A percentile compares a stretch with the other conserved stretches of the same genome.
These are phyloP conservation scores for Aspergillus tanneri DNA, from an alignment of 2,329 filamentous ascomycete genomes.

Conservation along the genomic window DNA sequence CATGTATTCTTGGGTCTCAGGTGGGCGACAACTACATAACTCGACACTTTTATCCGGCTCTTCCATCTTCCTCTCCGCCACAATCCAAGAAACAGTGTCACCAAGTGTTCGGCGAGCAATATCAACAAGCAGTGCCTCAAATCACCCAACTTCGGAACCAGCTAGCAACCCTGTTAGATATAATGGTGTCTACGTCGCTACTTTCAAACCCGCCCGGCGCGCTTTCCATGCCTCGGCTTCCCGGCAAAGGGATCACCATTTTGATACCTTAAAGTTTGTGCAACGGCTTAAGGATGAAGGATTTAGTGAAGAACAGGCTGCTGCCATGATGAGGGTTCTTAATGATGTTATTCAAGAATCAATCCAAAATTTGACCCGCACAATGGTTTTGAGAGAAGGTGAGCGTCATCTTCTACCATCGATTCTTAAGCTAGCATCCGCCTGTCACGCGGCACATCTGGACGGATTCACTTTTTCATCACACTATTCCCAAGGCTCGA, in stretches of 20 bases:
- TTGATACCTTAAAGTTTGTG: constrained; percentile 97
- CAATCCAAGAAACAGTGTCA: constrained; percentile 13
- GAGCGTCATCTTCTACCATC: constrained; percentile 38
- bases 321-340: constrained; percentile 97
- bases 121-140: constrained; percentile 11
- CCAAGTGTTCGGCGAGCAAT: constrained; percentile 22
- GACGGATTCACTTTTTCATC: no score
- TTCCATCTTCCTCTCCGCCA: constrained; percentile 17
- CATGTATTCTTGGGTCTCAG: constrained; percentile 23
- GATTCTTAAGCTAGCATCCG: background rate
- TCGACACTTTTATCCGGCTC: constrained; percentile 10
- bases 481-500: no score
- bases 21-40: constrained; percentile 23
- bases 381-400: constrained; percentile 96
- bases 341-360: constrained; percentile 97
- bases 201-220: constrained; percentile 42
- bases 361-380: constrained; percentile 94
- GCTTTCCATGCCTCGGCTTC: constrained; percentile 65
- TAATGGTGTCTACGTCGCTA: constrained; percentile 50
- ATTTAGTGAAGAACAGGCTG: constrained; percentile 91
- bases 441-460: no score
- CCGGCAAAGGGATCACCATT: constrained; percentile 78
- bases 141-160: constrained; percentile 18
- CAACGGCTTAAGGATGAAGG: constrained; percentile 85
- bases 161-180: constrained; percentile 40